Base-by-base conservation (phyloP, 768 basidiomycete species). In the Macrolepiota dolichaula region DNA sequence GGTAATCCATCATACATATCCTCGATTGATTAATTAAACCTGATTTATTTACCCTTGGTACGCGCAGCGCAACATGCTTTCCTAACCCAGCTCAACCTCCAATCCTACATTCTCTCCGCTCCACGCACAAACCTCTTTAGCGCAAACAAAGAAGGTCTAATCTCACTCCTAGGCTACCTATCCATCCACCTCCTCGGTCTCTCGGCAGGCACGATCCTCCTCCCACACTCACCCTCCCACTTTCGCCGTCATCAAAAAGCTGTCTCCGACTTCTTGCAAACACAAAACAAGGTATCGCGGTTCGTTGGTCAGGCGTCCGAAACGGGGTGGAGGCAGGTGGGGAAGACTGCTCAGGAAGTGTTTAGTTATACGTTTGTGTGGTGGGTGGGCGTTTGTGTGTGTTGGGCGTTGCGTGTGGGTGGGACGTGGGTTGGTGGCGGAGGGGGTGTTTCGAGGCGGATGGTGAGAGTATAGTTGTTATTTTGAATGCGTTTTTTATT, bases 121-220 rank as follows among this genome's bases (percentile, higher is more conserved):
- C 82, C 86, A 2, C 85, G 96, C 7, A 76, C 73, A 10, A 79
- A 80, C 36, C 51, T 96, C 3, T 65, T 98, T 36, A 86, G 83
- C 36, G 81, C 85, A 19, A 98, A 99, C 77, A 97, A 97, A 69
- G 97, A 99, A 71, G 97, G 97, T 0, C 69, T 99, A 22, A 79
- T 89, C 35, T 94, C 92, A 1, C 78, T 96, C 19, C 72, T 59
- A 88, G 96, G 97, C 3, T 98, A 98, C 72, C 80, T 98, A 17
- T 82, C 96, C 0, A 87, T 98, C 64, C 94, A 96, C 68, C 77
- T 97, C 12, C 79, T 97, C 24, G 96, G 96, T 7, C 75, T 95
- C 19, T 87, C 91, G 1, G 80, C 85, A 0, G 97, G 96, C 1
- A 89, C 92, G 0, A 72, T 94, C 35, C 70, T 96, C 37, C 82